Conservation (phyloP, 306 rosid genomes). For the Purshia tridentata region DNA sequence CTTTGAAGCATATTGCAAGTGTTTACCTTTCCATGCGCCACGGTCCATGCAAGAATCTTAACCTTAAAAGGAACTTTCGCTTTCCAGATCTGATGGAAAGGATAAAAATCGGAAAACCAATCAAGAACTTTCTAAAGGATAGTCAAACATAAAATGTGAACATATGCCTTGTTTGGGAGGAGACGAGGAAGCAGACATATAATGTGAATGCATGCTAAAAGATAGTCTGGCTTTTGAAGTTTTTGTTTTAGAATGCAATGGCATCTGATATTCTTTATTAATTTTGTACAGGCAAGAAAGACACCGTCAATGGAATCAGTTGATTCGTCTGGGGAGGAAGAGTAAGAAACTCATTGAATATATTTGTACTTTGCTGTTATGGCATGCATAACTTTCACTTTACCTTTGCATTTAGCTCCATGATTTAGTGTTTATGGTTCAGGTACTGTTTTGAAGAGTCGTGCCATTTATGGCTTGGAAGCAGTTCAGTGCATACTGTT, state of each 20-base stretch:
- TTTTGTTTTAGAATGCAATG: conserved; percentile 13
- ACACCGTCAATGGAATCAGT: conserved; percentile 89
- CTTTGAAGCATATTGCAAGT: too few relatives aligned
- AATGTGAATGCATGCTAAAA: too few relatives aligned
- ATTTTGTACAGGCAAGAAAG: conserved; percentile 76
- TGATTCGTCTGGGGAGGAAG: conserved; percentile 98
- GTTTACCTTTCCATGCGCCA: too few relatives aligned
- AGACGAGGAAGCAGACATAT: not conserved
- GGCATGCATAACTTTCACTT: not conserved
- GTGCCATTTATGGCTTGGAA: not conserved
- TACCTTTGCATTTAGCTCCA: conserved; percentile 1
- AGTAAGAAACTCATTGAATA: conserved; percentile 59
- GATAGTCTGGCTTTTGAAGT: not conserved
- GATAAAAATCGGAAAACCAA: too few relatives aligned
- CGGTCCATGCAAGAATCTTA: too few relatives aligned
- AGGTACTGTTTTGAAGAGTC: not conserved
- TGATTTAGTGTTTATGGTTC: not conserved
- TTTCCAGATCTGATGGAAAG: too few relatives aligned
- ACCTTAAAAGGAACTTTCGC: too few relatives aligned
- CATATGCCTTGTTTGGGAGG: not conserved
- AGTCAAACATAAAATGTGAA: too few relatives aligned
- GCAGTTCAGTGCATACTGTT: not conserved
- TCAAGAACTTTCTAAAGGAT: too few relatives aligned
- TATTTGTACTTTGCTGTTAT: conserved; percentile 5
- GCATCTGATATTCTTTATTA: conserved; percentile 32